phyloP scores from a whole-genome alignment of 2,329 filamentous ascomycete genomes.

The Sclerotinia spermophila region DNA sequence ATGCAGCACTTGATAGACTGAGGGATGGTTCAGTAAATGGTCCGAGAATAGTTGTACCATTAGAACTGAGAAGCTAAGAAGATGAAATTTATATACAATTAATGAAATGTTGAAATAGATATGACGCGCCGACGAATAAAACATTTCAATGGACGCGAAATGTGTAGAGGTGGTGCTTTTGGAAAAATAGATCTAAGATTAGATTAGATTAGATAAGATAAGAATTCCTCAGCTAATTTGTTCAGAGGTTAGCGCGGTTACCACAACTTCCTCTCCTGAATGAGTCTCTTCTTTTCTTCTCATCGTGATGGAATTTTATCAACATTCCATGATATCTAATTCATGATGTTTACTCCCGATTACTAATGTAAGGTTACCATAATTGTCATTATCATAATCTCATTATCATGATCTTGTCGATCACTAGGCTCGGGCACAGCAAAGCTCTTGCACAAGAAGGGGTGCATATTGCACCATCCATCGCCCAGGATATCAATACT shows the following conservation, averaged over 20 bases:
- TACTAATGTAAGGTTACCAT: not conserved
- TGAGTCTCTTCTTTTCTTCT: not conserved
- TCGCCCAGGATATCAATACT: slow-evolving; percentile 2
- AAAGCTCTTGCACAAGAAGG: slow-evolving; percentile 12
- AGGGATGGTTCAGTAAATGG: slow-evolving; percentile 63
- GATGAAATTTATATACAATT: not conserved
- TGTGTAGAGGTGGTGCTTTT: not conserved
- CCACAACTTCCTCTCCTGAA: not conserved
- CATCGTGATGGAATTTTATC: not conserved
- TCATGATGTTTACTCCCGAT: not conserved
- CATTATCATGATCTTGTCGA: not conserved
- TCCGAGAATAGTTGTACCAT: slow-evolving; percentile 61
- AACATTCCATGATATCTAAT: not conserved
- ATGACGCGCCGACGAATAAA: not conserved
- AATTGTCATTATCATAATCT: not conserved
- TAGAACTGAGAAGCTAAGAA: slow-evolving; percentile 2
- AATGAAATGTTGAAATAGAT: not conserved
- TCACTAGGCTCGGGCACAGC: not conserved
- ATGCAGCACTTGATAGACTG: slow-evolving; percentile 63
- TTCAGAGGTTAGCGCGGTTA: not conserved
- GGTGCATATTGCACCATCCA: slow-evolving; percentile 17
- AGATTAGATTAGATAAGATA: not conserved
- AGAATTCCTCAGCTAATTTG: not conserved
- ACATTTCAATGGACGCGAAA: not conserved
- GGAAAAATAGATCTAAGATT: not conserved